These are phyloP conservation scores for Exophiala sp. DNA, from an alignment of 2,329 filamentous ascomycete species.

Conservation along the genomic window DNA sequence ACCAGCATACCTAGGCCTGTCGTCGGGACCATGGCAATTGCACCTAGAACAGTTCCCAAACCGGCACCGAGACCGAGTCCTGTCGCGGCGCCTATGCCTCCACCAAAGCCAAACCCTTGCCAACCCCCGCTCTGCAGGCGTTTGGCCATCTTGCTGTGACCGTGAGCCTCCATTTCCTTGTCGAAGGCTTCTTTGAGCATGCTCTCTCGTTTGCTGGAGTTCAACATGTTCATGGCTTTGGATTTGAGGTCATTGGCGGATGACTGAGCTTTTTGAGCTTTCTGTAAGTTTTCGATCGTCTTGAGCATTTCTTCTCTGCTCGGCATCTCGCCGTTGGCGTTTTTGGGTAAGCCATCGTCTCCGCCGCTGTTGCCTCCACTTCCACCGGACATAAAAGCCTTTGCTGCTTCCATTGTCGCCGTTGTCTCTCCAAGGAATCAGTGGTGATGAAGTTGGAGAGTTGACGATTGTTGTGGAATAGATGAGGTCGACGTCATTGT, in stretches of 20 bases:
- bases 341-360: background rate
- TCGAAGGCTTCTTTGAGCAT: conserved; percentile 22
- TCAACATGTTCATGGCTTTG: conserved; percentile 18
- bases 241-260: conserved; percentile 18
- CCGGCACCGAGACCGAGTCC: conserved; percentile 17
- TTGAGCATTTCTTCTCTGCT: conserved; percentile 17
- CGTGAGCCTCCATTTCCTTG: conserved; percentile 23
- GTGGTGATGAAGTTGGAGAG: background rate
- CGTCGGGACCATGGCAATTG: conserved; percentile 15
- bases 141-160: conserved; percentile 23
- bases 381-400: background rate
- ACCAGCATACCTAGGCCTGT: conserved; percentile 18
- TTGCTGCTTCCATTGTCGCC: conserved; percentile 5
- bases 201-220: conserved; percentile 17
- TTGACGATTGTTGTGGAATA: background rate
- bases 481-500: background rate
- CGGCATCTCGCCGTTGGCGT: background rate
- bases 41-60: conserved; percentile 19
- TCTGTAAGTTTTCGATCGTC: conserved; percentile 17
- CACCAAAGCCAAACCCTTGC: conserved; percentile 21
- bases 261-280: conserved; percentile 21
- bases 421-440: background rate
- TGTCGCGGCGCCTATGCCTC: conserved; percentile 22
- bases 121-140: conserved; percentile 20
- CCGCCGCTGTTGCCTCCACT: background rate